Evolutionary conservation across 2,329 filamentous ascomycete species (phyloP).

Genomic region (Zarea fungicola): DNA sequence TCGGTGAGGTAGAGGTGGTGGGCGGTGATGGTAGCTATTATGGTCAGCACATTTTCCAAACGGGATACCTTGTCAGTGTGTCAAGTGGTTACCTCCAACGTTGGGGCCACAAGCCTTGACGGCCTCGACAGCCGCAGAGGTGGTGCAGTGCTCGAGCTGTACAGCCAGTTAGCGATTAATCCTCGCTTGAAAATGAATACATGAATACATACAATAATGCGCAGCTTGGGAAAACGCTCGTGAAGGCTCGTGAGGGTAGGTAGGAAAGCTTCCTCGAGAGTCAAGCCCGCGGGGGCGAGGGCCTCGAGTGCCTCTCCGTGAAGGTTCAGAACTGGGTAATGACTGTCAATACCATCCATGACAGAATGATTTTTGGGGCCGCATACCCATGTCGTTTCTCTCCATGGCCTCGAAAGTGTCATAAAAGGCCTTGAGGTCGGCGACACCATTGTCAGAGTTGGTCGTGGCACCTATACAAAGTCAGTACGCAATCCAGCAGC

Average conservation of each 20-base stretch:
- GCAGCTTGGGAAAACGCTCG: conserved; percentile 65
- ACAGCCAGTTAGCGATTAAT: not conserved
- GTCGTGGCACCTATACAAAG: conserved; percentile 51
- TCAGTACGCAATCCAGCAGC: too few relatives aligned
- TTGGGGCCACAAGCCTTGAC: conserved; percentile 71
- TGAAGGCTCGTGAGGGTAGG: conserved; percentile 74
- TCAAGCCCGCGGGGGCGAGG: conserved; percentile 41
- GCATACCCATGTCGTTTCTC: conserved; percentile 54
- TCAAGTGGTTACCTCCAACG: conserved; percentile 50
- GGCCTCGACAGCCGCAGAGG: conserved; percentile 71
- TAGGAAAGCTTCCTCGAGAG: conserved; percentile 59
- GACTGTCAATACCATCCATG: not conserved
- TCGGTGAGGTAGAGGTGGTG: conserved; percentile 80
- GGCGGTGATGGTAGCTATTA: conserved; percentile 68
- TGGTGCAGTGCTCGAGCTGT: conserved; percentile 78
- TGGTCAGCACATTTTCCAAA: not conserved
- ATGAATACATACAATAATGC: conserved; percentile 42
- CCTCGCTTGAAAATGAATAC: not conserved
- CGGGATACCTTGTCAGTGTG: not conserved
- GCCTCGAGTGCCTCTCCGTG: conserved; percentile 72
- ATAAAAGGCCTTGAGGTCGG: conserved; percentile 65
- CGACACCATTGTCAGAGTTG: conserved; percentile 64
- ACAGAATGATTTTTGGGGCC: not conserved
- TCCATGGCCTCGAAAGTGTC: conserved; percentile 89
- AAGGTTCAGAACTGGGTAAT: conserved; percentile 67